Base-by-base conservation (phyloP, 176 grass and related monocot genomes). In the Puya raimondii region DNA sequence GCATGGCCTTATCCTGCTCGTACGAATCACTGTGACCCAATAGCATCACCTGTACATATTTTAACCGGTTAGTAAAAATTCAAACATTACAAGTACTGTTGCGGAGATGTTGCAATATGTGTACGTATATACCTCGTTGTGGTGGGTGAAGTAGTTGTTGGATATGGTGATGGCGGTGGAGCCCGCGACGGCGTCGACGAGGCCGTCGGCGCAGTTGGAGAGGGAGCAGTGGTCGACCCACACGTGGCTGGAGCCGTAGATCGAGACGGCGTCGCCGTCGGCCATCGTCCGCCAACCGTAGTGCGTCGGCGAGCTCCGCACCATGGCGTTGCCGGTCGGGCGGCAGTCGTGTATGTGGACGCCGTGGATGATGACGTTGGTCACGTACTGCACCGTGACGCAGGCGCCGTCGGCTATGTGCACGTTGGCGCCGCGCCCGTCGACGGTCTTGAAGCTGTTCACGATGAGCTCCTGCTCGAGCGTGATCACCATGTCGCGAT, bases 391-490 rank as follows among this genome's bases (percentile, higher is more conserved):
- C 29, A 77, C 67, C 12, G 75, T 77, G 75, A 77, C 68, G 65
- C 75, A 77, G 52, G 75, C 75, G 75, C 75, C 75, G 42, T 77
- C 69, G 33, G 75, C 75, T 51, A 77, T 77, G 75, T 77, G 75
- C 9, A 77, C 75, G 53, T 77, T 59, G 20, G 17, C 51, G 53
- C 75, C 75, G 33, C 75, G 75, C 18, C 75, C 75, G 75, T 77
- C 75, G 53, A 77, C 63, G 51, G 75, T 77, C 66, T 77, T 77
- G 66, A 77, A 77, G 66, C 75, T 77, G 66, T 77, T 77, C 75
- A 77, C 61, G 51, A 77, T 77, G 33, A 77, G 75, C 75, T 77
- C 75, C 75, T 77, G 16, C 65, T 68, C 50, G 66, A 77, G 75
- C 27, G 66, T 69, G 75, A 77, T 77, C 52, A 77, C 75, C 75